Evolutionary conservation across 2,329 filamentous ascomycete genomes (phyloP).

Genomic region (Zalaria sp.): DNA sequence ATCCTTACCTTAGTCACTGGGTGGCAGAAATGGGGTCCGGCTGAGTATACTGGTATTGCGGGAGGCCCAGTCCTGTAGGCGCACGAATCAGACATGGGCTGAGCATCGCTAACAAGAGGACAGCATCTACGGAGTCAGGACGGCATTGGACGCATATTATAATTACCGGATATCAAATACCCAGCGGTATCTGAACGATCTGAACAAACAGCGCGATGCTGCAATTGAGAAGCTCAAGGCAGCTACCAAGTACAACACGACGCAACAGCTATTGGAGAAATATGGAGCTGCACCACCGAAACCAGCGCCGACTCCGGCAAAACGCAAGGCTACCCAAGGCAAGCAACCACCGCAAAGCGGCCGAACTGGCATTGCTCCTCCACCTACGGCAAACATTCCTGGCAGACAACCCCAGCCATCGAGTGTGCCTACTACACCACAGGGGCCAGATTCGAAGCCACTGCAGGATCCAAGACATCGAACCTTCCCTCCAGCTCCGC

Average conservation of each 20-base stretch:
- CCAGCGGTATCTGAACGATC: conserved; percentile 54
- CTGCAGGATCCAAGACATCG: conserved; percentile 1
- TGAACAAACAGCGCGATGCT: conserved; percentile 64
- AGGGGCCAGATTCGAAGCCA: conserved; percentile 21
- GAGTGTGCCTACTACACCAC: conserved; percentile 44
- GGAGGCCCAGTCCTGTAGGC: conserved; percentile 46
- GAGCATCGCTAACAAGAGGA: too few relatives aligned
- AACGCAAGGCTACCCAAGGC: conserved; percentile 1
- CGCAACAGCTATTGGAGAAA: conserved; percentile 82
- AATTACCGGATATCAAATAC: conserved; percentile 65
- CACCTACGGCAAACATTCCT: conserved; percentile 52
- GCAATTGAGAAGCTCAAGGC: conserved; percentile 92
- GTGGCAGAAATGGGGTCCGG: conserved; percentile 58
- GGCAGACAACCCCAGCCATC: conserved; percentile 17
- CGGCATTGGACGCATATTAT: conserved; percentile 54
- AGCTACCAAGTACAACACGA: conserved; percentile 92
- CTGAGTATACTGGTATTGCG: conserved; percentile 65
- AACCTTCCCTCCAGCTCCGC: conserved; percentile 5
- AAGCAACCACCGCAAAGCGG: conserved; percentile 19
- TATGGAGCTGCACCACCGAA: conserved; percentile 56
- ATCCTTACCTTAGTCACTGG: conserved; percentile 76
- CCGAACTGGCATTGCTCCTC: conserved; percentile 46
- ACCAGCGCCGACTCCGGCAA: not conserved
- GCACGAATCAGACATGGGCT: not conserved
- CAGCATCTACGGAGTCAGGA: conserved; percentile 67